These are phyloP conservation scores for Durotheca rogersii DNA, from an alignment of 495 filamentous ascomycete species.

Conservation along the genomic window DNA sequence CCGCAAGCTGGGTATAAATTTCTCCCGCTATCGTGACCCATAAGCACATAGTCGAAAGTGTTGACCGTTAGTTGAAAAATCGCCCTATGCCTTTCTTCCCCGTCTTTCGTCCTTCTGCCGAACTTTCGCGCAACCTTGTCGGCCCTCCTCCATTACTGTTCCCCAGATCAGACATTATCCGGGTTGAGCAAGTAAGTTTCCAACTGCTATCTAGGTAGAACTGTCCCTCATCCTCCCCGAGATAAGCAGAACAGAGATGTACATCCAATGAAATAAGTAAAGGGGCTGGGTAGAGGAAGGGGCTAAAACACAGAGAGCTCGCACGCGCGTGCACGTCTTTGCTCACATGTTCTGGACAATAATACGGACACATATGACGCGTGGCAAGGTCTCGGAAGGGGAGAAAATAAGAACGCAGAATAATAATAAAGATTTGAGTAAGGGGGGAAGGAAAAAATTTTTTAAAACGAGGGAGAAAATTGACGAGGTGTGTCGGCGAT, in stretches of 20 bases:
- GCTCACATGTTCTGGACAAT: slow-evolving; percentile 12
- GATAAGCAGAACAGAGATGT: slow-evolving; percentile 10
- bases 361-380: slow-evolving; percentile 27
- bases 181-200: slow-evolving; percentile 3
- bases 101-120: slow-evolving; percentile 10
- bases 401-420: slow-evolving; percentile 13
- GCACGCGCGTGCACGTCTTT: slow-evolving; percentile 12
- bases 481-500: slow-evolving; percentile 34
- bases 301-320: slow-evolving; percentile 13
- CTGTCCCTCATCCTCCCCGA: slow-evolving; percentile 1
- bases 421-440: slow-evolving; percentile 17
- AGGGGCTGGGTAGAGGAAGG: neutral
- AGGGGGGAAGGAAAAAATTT: no score
- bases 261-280: slow-evolving; percentile 13
- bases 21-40: slow-evolving; percentile 34
- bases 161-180: slow-evolving; percentile 5
- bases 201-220: slow-evolving; percentile 9
- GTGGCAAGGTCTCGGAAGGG: slow-evolving; percentile 4
- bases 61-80: slow-evolving; percentile 23
- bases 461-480: slow-evolving; percentile 20
- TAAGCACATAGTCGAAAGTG: slow-evolving; percentile 32
- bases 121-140: slow-evolving; percentile 13
- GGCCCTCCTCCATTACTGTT: slow-evolving; percentile 1
- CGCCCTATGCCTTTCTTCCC: slow-evolving; percentile 18
- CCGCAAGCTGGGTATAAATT: slow-evolving; percentile 16